These are phyloP conservation scores for Colletotrichum liaoningense DNA, from an alignment of 2,329 filamentous ascomycete species.

Conservation along the genomic window DNA sequence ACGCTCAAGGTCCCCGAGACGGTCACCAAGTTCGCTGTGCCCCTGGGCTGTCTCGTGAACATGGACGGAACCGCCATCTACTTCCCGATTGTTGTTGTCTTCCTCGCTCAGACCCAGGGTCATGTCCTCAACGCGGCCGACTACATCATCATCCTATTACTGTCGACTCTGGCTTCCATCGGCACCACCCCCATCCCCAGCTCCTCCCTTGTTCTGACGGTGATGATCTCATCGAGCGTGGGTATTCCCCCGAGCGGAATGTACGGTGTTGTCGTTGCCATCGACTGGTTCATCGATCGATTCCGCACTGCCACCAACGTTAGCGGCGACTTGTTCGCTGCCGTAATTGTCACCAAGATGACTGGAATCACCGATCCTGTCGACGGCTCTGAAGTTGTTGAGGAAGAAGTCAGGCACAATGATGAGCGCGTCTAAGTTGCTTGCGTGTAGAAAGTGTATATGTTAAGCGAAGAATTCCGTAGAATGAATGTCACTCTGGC, in stretches of 20 bases:
- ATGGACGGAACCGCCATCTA: slow-evolving; percentile 68
- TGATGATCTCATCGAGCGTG: slow-evolving; percentile 62
- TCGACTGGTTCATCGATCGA: slow-evolving; percentile 67
- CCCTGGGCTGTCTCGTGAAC: slow-evolving; percentile 61
- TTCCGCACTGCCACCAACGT: slow-evolving; percentile 65
- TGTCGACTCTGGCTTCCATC: slow-evolving; percentile 63
- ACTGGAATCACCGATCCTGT: slow-evolving; percentile 48
- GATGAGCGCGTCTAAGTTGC: slow-evolving; percentile 23
- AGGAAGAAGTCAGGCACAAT: slow-evolving; percentile 18
- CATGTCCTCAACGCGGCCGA: slow-evolving; percentile 53
- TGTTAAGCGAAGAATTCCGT: background rate
- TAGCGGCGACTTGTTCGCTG: slow-evolving; percentile 60
- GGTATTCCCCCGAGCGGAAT: slow-evolving; percentile 58
- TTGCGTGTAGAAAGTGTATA: background rate
- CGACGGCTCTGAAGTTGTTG: slow-evolving; percentile 22
- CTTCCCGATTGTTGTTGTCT: slow-evolving; percentile 64
- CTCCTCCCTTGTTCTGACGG: slow-evolving; percentile 61
- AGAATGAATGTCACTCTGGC: slow-evolving; percentile 16
- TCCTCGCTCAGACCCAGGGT: slow-evolving; percentile 63
- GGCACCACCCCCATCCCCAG: slow-evolving; percentile 65
- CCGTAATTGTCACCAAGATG: slow-evolving; percentile 50
- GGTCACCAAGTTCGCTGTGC: slow-evolving; percentile 58
- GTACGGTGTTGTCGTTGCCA: slow-evolving; percentile 64
- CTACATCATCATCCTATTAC: slow-evolving; percentile 60
- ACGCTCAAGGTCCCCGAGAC: slow-evolving; percentile 53